Evolutionary conservation across 2,329 filamentous ascomycete species (phyloP), one percentile per base, ranked within the genome.

Genomic region (Thielaviopsis ethacetica): DNA sequence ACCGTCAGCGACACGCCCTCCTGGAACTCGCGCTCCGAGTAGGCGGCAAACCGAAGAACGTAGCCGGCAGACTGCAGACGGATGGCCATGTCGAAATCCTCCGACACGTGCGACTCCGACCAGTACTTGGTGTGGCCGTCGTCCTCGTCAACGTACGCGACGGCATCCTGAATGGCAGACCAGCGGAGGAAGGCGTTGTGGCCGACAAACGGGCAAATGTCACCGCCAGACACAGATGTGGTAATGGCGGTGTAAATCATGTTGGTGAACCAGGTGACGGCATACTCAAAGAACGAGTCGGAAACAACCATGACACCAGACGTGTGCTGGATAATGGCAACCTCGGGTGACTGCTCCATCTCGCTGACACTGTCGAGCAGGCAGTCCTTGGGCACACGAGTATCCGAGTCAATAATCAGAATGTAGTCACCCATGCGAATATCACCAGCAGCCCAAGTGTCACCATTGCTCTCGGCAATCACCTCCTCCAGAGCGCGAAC

Each of bases 261-360:
- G 66, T 89, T 83, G 50, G 86, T 90, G 71, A 90, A 89, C 72
- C 85, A 90, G 1, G 85, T 86, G 65, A 88, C 85, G 17, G 72
- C 71, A 56, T 84, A 85, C 69, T 91, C 86, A 64, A 90, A 90
- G 70, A 82, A 86, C 57, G 78, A 83, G 65, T 80, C 73, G 1
- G 82, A 80, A 10, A 90, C 83, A 64, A 89, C 83, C 85, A 90
- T 89, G 61, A 90, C 85, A 26, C 84, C 84, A 5, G 84, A 86
- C 0, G 79, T 78, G 70, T 85, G 85, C 67, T 88, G 85, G 60
- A 88, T 75, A 64, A 88, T 86, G 19, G 79, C 85, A 0, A 86
- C 82, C 64, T 87, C 80, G 0, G 83, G 84, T 15, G 77, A 83
- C 63, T 80, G 74, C 63, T 84, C 80, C 83, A 88, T 86, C 68